Evolutionary conservation across 345 rosid species (phyloP).

Genomic region (Syzygium aqueum): DNA sequence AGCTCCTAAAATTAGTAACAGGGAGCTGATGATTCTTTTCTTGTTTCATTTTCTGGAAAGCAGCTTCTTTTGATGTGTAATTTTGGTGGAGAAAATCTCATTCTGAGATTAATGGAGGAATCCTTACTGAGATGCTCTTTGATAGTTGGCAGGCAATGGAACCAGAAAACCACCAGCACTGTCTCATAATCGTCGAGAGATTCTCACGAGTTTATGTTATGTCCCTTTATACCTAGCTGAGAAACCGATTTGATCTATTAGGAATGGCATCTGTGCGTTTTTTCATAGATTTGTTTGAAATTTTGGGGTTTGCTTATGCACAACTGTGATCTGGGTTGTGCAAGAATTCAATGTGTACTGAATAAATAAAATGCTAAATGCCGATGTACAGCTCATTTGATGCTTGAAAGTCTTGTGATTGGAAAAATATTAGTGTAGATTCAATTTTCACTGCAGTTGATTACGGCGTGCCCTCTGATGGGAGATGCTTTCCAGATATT

Average conservation of each 20-base stretch:
- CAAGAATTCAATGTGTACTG: not conserved
- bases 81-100: not conserved
- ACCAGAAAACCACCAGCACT: not conserved
- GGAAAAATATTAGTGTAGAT: not conserved
- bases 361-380: not conserved
- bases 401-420: not conserved
- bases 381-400: not conserved
- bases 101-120: not conserved
- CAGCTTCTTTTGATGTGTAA: constrained; percentile 2
- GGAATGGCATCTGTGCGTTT: not conserved
- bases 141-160: not conserved
- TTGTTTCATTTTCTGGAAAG: constrained; percentile 1
- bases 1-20: constrained; percentile 14
- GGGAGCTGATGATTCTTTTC: constrained; percentile 9
- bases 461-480: not conserved
- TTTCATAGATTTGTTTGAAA: not conserved
- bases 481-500: not conserved
- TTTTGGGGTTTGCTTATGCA: not conserved
- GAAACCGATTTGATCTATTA: not conserved
- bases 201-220: not conserved
- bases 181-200: not conserved
- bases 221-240: not conserved
- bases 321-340: not conserved
- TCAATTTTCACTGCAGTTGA: not conserved
- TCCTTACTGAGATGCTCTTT: not conserved